Base-by-base conservation (phyloP, 306 rosid genomes). In the Lathyrus aphaca region DNA sequence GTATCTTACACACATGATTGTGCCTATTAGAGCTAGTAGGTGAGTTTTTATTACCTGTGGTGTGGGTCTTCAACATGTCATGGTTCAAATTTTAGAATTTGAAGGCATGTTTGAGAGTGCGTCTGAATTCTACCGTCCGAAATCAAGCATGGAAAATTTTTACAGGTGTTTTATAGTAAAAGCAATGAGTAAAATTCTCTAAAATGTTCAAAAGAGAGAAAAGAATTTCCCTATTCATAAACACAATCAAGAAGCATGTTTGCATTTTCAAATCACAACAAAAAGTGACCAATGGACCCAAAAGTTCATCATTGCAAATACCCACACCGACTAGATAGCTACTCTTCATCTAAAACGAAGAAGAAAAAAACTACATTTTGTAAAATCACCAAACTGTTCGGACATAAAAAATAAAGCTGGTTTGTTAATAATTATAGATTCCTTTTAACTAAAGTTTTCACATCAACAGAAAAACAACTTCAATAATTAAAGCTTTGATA, bases 401-500 rank as follows among this genome's bases (percentile, higher is more conserved):
- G 65, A 30, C 27, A 59, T 16, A n/a, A 44, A 44, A 56, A 23
- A 23, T 23, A 54, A 56, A 25, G 18, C 17, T 68, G 40, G 13
- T 17, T 3, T 10, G 14, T 53, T 27, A 48, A 59, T 68, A 19
- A 53, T 69, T 66, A 78, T 66, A 78, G 69, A 49, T 68, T 75
- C 76, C 68, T 62, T 65, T 74, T 25, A 45, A 13, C 42, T 8
- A 35, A 23, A 68, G 53, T 60, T 60, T 61, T 27, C 8, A 50
- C 39, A 30, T 32, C 16, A 23, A 32, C 44, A 15, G 21, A 23
- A 23, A 23, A 23, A 23, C 23, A 21, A 23, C 25, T 1, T 2
- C 46, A 67, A 74, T 74, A 44, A 74, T 74, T 68, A 64, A 17
- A 25, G 18, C 17, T 38, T 45, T 42, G 61, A 58, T 71, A 64